Evolutionary conservation across 495 filamentous ascomycete species (phyloP).

Genomic region (Annulohypoxylon moriforme): DNA sequence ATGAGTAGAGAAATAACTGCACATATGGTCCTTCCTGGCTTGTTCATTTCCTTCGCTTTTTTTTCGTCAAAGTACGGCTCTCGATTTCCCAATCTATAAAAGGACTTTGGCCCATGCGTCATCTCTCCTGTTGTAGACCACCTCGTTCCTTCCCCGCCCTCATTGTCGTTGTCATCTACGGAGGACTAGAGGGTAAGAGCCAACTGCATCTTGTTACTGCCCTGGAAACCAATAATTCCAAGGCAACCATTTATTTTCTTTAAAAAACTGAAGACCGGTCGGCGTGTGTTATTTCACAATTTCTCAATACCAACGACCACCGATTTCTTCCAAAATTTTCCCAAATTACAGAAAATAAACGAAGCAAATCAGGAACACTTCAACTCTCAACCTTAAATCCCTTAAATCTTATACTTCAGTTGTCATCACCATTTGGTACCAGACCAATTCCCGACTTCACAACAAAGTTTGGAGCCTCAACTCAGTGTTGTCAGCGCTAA

Average conservation of each 20-base stretch:
- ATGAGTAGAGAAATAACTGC: neutral
- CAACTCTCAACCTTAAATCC: neutral
- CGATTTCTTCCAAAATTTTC: neutral
- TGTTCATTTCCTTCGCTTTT: neutral
- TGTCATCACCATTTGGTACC: neutral
- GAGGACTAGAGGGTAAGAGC: neutral
- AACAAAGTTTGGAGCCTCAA: slow-evolving; percentile 33
- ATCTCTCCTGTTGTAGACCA: neutral
- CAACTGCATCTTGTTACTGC: neutral
- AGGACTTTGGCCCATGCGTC: neutral
- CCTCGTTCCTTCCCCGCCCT: neutral
- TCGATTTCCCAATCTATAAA: neutral
- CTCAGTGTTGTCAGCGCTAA: slow-evolving; percentile 18
- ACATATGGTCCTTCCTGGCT: neutral
- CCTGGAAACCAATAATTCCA: neutral
- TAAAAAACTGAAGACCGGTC: neutral
- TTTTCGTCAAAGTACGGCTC: neutral
- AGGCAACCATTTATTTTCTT: neutral
- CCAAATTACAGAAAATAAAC: neutral
- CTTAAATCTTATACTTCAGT: neutral
- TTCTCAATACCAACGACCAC: neutral
- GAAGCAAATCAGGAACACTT: neutral
- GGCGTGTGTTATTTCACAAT: neutral
- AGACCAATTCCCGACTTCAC: slow-evolving; percentile 8
- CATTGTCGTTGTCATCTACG: neutral